phyloP scores from a whole-genome alignment of 495 filamentous ascomycete species.

The Astrothelium macrocarpum region DNA sequence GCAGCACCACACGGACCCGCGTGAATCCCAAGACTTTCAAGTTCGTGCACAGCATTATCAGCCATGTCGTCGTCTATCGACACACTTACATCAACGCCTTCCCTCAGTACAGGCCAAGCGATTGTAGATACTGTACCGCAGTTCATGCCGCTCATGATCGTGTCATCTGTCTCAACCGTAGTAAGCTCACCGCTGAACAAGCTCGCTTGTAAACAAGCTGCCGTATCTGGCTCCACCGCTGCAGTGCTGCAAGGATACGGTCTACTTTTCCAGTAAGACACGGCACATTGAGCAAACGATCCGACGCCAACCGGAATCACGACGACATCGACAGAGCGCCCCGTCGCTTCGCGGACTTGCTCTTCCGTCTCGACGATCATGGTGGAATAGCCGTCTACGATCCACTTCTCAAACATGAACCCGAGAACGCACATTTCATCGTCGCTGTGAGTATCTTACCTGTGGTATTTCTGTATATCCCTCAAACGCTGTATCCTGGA shows the following conservation, averaged over 20 bases:
- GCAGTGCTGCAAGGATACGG: slow-evolving; percentile 31
- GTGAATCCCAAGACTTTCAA: slow-evolving; percentile 37
- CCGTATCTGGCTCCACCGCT: slow-evolving; percentile 55
- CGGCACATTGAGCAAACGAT: slow-evolving; percentile 53
- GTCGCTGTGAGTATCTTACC: no score
- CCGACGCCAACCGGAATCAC: slow-evolving; percentile 57
- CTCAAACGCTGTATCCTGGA: slow-evolving; percentile 55
- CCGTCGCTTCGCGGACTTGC: slow-evolving; percentile 41
- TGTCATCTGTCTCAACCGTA: slow-evolving; percentile 40
- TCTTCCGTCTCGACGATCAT: slow-evolving; percentile 54
- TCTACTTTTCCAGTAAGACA: slow-evolving; percentile 45
- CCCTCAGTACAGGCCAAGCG: slow-evolving; percentile 49
- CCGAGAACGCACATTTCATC: no score
- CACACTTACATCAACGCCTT: slow-evolving; percentile 49
- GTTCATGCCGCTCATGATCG: slow-evolving; percentile 60
- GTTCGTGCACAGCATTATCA: slow-evolving; percentile 42
- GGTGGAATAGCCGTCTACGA: slow-evolving; percentile 62
- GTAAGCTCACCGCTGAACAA: slow-evolving; percentile 37
- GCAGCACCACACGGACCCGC: slow-evolving; percentile 59
- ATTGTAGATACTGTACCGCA: slow-evolving; percentile 55
- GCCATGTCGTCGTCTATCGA: slow-evolving; percentile 48
- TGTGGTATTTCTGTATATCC: slow-evolving; percentile 52
- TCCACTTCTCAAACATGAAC: no score
- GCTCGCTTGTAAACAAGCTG: slow-evolving; percentile 47
- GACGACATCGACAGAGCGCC: slow-evolving; percentile 33